Evolutionary conservation across 768 basidiomycete genomes (phyloP).

Genomic region (Macrolepiota fuliginosa): DNA sequence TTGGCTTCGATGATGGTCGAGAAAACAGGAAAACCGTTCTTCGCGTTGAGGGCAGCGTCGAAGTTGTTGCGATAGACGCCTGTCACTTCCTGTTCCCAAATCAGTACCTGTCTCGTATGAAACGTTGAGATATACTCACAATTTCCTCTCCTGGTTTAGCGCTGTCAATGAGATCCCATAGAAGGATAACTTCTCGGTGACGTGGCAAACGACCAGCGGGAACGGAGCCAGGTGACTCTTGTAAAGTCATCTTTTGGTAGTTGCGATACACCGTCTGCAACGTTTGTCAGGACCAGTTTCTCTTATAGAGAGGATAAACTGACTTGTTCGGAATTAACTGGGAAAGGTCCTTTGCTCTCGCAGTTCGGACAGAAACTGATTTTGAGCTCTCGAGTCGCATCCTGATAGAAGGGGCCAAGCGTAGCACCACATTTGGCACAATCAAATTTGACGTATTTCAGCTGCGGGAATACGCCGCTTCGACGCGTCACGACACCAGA

Average conservation of each 20-base stretch:
- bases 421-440: slow-evolving; percentile 94
- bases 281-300: not conserved
- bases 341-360: slow-evolving; percentile 93
- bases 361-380: slow-evolving; percentile 95
- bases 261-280: slow-evolving; percentile 93
- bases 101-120: slow-evolving; percentile 15
- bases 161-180: slow-evolving; percentile 98
- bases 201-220: slow-evolving; percentile 96
- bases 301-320: slow-evolving; percentile 14
- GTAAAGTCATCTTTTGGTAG: slow-evolving; percentile 98
- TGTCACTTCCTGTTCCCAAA: slow-evolving; percentile 77
- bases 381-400: slow-evolving; percentile 89
- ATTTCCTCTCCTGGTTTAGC: slow-evolving; percentile 99
- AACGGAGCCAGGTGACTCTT: slow-evolving; percentile 96
- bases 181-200: slow-evolving; percentile 92
- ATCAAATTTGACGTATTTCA: slow-evolving; percentile 99
- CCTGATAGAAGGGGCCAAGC: slow-evolving; percentile 97
- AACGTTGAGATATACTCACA: slow-evolving; percentile 41
- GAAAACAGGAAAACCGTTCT: slow-evolving; percentile 99
- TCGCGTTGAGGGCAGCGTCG: slow-evolving; percentile 95
- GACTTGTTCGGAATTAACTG: slow-evolving; percentile 95
- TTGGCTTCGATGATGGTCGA: slow-evolving; percentile 98
- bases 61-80: slow-evolving; percentile 99
- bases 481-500: slow-evolving; percentile 94
- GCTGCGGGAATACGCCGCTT: slow-evolving; percentile 96